Evolutionary conservation across 1,284 basidiomycete species (phyloP).

Genomic region (Wolfiporia cocos): DNA sequence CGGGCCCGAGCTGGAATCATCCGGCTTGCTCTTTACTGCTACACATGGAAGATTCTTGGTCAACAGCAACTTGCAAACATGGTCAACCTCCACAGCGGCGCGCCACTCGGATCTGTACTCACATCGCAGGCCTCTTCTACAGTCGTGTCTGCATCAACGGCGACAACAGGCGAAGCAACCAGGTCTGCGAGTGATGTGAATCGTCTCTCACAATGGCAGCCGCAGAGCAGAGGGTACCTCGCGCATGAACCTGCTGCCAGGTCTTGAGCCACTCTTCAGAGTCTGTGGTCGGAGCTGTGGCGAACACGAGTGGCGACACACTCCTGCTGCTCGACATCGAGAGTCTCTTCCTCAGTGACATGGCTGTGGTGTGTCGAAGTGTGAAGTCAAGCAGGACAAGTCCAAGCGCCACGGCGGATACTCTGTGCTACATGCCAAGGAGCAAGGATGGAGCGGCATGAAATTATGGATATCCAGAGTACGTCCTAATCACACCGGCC

Average conservation of each 20-base stretch:
- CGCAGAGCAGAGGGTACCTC: constrained; percentile 36
- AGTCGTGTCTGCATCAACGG: constrained; percentile 56
- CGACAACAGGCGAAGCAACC: constrained; percentile 57
- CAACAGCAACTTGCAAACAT: constrained; percentile 62
- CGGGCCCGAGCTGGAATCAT: constrained; percentile 24
- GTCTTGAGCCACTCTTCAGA: constrained; percentile 50
- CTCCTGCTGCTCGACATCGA: constrained; percentile 28
- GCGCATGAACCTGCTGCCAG: constrained; percentile 50
- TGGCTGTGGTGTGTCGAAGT: constrained; percentile 2
- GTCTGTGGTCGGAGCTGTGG: constrained; percentile 32
- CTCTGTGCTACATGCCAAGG: constrained; percentile 5
- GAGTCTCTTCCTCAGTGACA: constrained; percentile 26
- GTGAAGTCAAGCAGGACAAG: not conserved
- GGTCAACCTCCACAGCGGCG: no score
- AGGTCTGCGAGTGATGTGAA: constrained; percentile 37
- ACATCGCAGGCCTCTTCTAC: constrained; percentile 81
- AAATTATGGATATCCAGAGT: constrained; percentile 4
- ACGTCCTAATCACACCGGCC: constrained; percentile 1
- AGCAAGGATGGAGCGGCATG: constrained; percentile 3
- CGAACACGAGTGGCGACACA: constrained; percentile 25
- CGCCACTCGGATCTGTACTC: constrained; percentile 18
- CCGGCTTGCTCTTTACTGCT: constrained; percentile 42
- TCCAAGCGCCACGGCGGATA: constrained; percentile 1
- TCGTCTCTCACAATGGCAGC: not conserved
- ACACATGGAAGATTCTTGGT: constrained; percentile 58